These are phyloP conservation scores for Saksenaea vasiformis DNA, from an alignment of 371 early-diverging fungal genomes.

Conservation along the genomic window DNA sequence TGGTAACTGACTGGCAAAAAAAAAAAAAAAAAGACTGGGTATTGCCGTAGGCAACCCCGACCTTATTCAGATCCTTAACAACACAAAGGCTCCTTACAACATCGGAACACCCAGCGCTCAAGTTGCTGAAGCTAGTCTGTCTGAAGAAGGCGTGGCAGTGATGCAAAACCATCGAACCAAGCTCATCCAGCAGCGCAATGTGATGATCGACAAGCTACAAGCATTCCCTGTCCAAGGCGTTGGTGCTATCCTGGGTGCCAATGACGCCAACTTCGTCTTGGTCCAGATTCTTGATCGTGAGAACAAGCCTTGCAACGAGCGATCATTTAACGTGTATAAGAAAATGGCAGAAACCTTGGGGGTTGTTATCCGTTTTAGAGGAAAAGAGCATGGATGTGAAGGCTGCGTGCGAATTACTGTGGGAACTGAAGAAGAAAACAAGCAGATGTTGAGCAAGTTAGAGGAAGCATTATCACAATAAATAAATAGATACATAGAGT, in stretches of 20 bases:
- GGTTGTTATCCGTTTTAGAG: constrained; percentile 94
- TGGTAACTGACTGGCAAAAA: background rate
- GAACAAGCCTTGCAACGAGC: constrained; percentile 64
- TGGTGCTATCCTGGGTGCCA: constrained; percentile 78
- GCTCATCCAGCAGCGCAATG: constrained; percentile 66
- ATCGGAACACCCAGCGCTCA: constrained; percentile 86
- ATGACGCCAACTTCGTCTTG: constrained; percentile 95
- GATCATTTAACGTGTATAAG: constrained; percentile 77
- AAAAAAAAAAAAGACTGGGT: constrained; percentile 84
- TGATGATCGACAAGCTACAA: constrained; percentile 60
- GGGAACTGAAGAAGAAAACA: constrained; percentile 87
- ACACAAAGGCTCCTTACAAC: constrained; percentile 98
- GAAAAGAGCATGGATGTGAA: constrained; percentile 87
- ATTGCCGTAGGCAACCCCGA: constrained; percentile 81
- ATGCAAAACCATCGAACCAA: constrained; percentile 64
- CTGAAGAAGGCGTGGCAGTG: constrained; percentile 63
- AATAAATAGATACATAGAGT: background rate
- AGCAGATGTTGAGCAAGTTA: constrained; percentile 43
- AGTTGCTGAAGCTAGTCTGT: constrained; percentile 79
- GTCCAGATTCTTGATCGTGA: constrained; percentile 71
- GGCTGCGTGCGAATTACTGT: constrained; percentile 94
- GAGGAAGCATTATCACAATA: constrained; percentile 40
- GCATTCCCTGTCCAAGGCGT: constrained; percentile 52
- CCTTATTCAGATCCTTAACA: constrained; percentile 88
- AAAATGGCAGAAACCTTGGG: constrained; percentile 78